Percentiles rank a stretch among this genome's conserved stretches.
Evolutionary conservation across 169 alveolate species (phyloP).

Genomic region (Plasmodium knowlesi): DNA sequence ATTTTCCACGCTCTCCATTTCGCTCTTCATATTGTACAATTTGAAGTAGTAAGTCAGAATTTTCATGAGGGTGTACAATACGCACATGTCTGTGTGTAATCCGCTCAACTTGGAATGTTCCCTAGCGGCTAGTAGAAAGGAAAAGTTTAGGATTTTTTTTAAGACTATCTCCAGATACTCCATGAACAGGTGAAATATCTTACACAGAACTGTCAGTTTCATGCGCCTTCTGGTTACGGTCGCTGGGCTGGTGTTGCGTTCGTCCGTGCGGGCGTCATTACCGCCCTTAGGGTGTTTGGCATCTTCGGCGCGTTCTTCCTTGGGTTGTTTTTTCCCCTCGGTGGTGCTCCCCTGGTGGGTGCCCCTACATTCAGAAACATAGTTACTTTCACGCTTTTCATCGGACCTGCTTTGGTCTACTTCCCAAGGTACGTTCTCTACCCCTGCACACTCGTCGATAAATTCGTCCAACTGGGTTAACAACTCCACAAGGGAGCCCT

Average conservation of each 20-base stretch:
- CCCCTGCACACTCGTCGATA: neutral
- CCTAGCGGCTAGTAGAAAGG: constrained; percentile 52
- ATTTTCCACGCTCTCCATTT: constrained; percentile 56
- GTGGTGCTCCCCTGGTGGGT: neutral
- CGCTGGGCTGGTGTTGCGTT: neutral
- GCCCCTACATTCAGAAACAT: neutral
- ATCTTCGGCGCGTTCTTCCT: neutral
- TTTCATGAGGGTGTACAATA: constrained; percentile 60
- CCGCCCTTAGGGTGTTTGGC: neutral
- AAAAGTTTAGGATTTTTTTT: constrained; percentile 27
- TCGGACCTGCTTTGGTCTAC: neutral
- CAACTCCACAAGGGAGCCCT: constrained; percentile 19
- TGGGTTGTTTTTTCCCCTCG: neutral
- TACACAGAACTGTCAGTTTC: constrained; percentile 40
- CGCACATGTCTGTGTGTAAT: constrained; percentile 40
- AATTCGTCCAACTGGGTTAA: constrained; percentile 31
- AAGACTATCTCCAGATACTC: constrained; percentile 38
- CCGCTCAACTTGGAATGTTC: constrained; percentile 35
- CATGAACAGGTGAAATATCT: constrained; percentile 57
- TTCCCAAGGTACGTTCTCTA: neutral
- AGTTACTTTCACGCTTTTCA: neutral
- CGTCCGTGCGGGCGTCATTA: neutral
- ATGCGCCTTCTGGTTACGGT: constrained; percentile 22
- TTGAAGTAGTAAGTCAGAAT: constrained; percentile 20
- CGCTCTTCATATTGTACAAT: constrained; percentile 46